Evolutionary conservation across 148 eudicot species (phyloP).

Genomic region (Rhododendron mucronatum): DNA sequence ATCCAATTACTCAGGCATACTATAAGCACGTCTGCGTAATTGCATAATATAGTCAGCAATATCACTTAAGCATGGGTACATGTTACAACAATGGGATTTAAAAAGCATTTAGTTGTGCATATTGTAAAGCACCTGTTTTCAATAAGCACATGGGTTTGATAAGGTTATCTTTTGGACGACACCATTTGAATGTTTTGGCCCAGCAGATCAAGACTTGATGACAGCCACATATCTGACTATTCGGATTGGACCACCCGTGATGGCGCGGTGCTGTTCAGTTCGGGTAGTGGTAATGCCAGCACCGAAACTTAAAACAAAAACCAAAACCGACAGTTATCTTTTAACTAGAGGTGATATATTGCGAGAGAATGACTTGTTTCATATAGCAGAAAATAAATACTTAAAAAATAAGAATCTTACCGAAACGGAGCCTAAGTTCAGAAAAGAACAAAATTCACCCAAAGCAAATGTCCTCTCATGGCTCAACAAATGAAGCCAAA

Average conservation of each 20-base stretch:
- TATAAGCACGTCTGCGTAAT: neutral
- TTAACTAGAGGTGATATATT: no score
- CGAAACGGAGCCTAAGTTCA: neutral
- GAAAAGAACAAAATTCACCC: slow-evolving; percentile 16
- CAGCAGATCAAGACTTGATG: no score
- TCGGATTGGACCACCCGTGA: no score
- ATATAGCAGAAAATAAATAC: no score
- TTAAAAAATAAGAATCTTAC: no score
- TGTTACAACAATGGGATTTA: neutral
- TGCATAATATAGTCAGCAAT: neutral
- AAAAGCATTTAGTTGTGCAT: neutral
- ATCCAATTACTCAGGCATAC: slow-evolving; percentile 5
- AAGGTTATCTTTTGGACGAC: neutral
- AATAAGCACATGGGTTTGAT: neutral
- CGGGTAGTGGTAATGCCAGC: no score
- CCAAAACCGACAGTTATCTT: no score
- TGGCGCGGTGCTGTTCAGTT: no score
- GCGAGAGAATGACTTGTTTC: no score
- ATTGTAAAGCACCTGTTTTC: neutral
- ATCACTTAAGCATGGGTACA: neutral
- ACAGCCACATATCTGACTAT: no score
- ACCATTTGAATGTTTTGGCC: neutral
- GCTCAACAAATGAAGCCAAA: slow-evolving; percentile 17
- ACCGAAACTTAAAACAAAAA: no score
- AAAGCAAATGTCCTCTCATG: slow-evolving; percentile 18